phyloP scores from a whole-genome alignment of 2,329 filamentous ascomycete species.

The Bisporella sp. region DNA sequence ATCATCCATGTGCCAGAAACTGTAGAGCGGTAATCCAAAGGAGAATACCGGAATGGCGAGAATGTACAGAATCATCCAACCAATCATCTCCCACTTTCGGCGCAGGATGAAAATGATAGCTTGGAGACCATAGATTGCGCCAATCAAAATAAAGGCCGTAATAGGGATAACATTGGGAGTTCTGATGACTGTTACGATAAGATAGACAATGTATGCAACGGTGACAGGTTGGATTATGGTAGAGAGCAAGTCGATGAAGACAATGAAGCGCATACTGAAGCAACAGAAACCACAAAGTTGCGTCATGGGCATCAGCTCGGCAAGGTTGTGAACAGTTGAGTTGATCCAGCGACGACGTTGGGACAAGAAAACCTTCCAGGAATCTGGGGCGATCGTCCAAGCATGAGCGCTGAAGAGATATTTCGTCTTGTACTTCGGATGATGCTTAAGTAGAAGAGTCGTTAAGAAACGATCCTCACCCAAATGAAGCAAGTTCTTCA shows the following conservation, averaged over 20 bases:
- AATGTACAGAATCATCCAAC: slow-evolving; percentile 97
- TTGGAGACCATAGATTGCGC: slow-evolving; percentile 94
- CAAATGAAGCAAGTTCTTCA: slow-evolving; percentile 95
- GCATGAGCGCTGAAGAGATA: slow-evolving; percentile 89
- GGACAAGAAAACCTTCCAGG: slow-evolving; percentile 89
- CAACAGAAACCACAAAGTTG: slow-evolving; percentile 99
- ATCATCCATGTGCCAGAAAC: slow-evolving; percentile 99
- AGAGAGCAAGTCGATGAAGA: slow-evolving; percentile 87
- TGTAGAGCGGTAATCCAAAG: slow-evolving; percentile 81
- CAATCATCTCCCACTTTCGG: slow-evolving; percentile 99
- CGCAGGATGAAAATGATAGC: slow-evolving; percentile 94
- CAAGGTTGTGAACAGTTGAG: slow-evolving; percentile 95
- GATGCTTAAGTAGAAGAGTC: slow-evolving; percentile 85
- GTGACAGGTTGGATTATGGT: slow-evolving; percentile 90
- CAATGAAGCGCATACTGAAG: slow-evolving; percentile 98
- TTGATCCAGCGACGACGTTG: slow-evolving; percentile 99
- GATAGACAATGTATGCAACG: slow-evolving; percentile 80
- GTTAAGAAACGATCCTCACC: slow-evolving; percentile 98
- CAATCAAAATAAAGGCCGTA: slow-evolving; percentile 84
- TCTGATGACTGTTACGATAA: slow-evolving; percentile 66
- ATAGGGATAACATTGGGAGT: slow-evolving; percentile 64
- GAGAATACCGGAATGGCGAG: slow-evolving; percentile 87
- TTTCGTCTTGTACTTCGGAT: slow-evolving; percentile 96
- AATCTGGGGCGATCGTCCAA: slow-evolving; percentile 95
- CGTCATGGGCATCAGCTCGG: slow-evolving; percentile 86